These are phyloP conservation scores for Yamadazyma trypodendri DNA, from an alignment of 1,139 yeast species.

Conservation along the genomic window DNA sequence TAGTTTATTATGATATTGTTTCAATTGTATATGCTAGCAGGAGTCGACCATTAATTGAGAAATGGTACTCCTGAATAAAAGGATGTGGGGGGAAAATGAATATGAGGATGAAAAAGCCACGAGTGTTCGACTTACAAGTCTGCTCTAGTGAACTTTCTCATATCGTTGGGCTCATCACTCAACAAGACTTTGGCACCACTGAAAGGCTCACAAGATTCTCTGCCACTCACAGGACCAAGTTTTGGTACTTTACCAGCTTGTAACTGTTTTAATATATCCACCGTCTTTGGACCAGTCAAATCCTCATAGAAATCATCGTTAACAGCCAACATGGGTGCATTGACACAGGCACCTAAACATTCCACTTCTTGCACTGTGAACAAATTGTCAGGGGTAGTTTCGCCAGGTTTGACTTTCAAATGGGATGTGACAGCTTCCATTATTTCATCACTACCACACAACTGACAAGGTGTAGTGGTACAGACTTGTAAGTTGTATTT, in stretches of 20 bases:
- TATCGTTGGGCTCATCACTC: slow-evolving; percentile 63
- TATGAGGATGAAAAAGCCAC: background rate
- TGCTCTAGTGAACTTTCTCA: slow-evolving; percentile 48
- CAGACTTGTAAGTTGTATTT: slow-evolving; percentile 83
- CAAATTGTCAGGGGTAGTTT: slow-evolving; percentile 72
- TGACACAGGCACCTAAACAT: slow-evolving; percentile 90
- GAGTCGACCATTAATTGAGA: slow-evolving; percentile 1
- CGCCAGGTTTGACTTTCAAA: slow-evolving; percentile 70
- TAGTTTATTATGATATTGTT: background rate
- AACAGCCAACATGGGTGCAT: slow-evolving; percentile 85
- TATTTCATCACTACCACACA: slow-evolving; percentile 78
- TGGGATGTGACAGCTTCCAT: slow-evolving; percentile 67
- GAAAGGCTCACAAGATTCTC: slow-evolving; percentile 75
- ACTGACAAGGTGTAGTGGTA: slow-evolving; percentile 89
- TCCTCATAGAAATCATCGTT: slow-evolving; percentile 87
- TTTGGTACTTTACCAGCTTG: slow-evolving; percentile 61
- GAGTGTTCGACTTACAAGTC: slow-evolving; percentile 23
- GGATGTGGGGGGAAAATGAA: no score
- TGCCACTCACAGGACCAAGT: slow-evolving; percentile 68
- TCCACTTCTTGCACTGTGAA: slow-evolving; percentile 88
- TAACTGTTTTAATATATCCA: slow-evolving; percentile 60
- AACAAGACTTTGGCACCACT: slow-evolving; percentile 68
- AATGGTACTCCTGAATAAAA: background rate
- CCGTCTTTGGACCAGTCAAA: slow-evolving; percentile 67
- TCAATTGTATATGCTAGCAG: slow-evolving; percentile 1